Evolutionary conservation across 2,329 filamentous ascomycete genomes (phyloP).

Genomic region (Trichoderma guizhouense): DNA sequence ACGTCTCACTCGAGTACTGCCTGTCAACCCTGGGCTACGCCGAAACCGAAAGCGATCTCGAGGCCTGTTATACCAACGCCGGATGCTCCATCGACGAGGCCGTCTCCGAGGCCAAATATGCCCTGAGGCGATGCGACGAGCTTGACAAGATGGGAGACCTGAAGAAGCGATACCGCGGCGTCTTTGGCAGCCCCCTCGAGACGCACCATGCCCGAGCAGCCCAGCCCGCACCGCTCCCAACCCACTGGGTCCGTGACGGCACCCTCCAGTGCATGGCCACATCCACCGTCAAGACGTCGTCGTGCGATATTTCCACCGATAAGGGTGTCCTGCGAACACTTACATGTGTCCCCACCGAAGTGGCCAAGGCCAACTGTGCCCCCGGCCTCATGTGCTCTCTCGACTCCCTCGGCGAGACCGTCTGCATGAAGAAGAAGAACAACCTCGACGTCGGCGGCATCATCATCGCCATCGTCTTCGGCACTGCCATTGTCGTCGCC

Average conservation of each 20-base stretch:
- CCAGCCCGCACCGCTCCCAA: constrained; percentile 21
- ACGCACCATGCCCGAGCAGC: constrained; percentile 19
- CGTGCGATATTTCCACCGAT: constrained; percentile 40
- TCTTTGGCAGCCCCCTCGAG: neutral
- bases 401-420: constrained; percentile 34
- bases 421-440: constrained; percentile 42
- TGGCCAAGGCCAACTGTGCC: constrained; percentile 39
- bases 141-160: constrained; percentile 27
- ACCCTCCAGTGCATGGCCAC: constrained; percentile 38
- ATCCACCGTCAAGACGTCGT: constrained; percentile 32
- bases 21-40: constrained; percentile 35
- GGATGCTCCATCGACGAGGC: constrained; percentile 36
- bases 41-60: constrained; percentile 33
- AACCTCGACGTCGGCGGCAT: constrained; percentile 43
- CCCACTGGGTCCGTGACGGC: constrained; percentile 18
- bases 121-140: constrained; percentile 33
- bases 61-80: constrained; percentile 35
- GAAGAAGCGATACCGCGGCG: constrained; percentile 28
- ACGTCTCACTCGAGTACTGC: constrained; percentile 41
- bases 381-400: constrained; percentile 43
- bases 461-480: constrained; percentile 48
- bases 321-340: constrained; percentile 34
- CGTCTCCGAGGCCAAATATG: constrained; percentile 28
- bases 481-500: constrained; percentile 36
- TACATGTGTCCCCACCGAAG: constrained; percentile 39